These are phyloP conservation scores for Echinosophora koreensis DNA, from an alignment of 306 rosid genomes.

Conservation along the genomic window DNA sequence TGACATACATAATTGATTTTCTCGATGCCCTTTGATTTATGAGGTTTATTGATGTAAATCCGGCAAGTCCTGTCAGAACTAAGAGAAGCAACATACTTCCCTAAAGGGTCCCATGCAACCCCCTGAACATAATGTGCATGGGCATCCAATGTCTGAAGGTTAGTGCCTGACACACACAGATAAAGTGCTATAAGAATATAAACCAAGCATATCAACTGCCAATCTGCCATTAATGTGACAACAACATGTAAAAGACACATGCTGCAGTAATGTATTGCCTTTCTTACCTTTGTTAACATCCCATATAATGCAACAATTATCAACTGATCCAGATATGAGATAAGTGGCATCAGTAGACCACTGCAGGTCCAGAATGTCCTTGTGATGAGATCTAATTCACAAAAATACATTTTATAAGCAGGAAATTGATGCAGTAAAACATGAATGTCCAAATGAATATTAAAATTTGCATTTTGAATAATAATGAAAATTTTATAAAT, in stretches of 20 bases:
- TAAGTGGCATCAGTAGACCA: conserved; percentile 83
- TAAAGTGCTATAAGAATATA: conserved; percentile 25
- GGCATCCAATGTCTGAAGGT: conserved; percentile 82
- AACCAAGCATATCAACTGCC: neutral
- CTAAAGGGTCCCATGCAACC: conserved; percentile 95
- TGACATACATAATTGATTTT: conserved; percentile 75
- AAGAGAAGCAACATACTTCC: conserved; percentile 80
- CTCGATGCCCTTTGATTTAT: conserved; percentile 69
- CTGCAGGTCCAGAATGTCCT: conserved; percentile 88
- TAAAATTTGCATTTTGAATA: neutral
- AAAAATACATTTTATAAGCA: conserved; percentile 47
- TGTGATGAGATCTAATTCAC: conserved; percentile 78
- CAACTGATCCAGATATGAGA: conserved; percentile 91
- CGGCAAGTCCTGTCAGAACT: conserved; percentile 97
- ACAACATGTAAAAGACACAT: conserved; percentile 20
- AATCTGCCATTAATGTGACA: conserved; percentile 11
- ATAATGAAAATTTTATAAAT: neutral
- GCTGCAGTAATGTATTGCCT: conserved; percentile 2
- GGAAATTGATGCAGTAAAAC: conserved; percentile 31
- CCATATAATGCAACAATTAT: conserved; percentile 96
- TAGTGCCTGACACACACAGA: conserved; percentile 69
- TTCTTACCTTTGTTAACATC: conserved; percentile 82
- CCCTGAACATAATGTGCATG: conserved; percentile 98
- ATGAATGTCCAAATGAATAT: neutral
- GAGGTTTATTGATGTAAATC: conserved; percentile 77